Evolutionary conservation across 768 basidiomycete genomes (phyloP), one percentile per base, ranked within the genome.

Genomic region (Phylloporus sp.): DNA sequence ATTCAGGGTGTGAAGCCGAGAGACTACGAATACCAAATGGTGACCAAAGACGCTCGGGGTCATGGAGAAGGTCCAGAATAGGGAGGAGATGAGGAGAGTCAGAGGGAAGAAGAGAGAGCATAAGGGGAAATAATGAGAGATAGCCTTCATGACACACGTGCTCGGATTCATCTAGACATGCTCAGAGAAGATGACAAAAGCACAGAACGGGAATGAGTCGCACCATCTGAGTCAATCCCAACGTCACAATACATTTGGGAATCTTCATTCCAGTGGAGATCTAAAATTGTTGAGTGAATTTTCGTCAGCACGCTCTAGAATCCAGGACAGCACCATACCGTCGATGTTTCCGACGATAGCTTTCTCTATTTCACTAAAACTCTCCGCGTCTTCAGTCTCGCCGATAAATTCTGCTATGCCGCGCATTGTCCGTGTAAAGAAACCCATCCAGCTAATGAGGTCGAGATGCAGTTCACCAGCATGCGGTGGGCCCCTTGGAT

Each of bases 401-500:
- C 86, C 91, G 14, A 95, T 71, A 62, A 87, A 95, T 48, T 79
- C 82, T 0, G 94, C 86, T 47, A 98, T 87, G 38, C 86, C 87
- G 42, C 75, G 78, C 94, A 98, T 98, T 23, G 94, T 97, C 54
- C 86, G 75, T 27, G 90, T 80, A 68, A 97, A 98, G 73, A 92
- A 96, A 4, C 80, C 94, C 83, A 97, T 90, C 94, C 94, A 98
- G 24, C 87, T 86, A 53, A 93, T 89, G 47, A 97, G 68, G 66
- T 98, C 94, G 48, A 97, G 65, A 64, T 98, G 94, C 38, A 98
- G 72, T 69, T 97, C 94, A 39, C 95, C 94, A 2, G 82, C 76
- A 59, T 93, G 90, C 6, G 94, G 86, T 22, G 83, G 80, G 13
- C 88, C 92, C 44, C 94, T 78, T 10, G 94, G 94, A 65, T 94